Percentiles rank a stretch among this genome's conserved stretches.
Evolutionary conservation across 306 rosid genomes (phyloP).

Genomic region (Calophaca sinica): DNA sequence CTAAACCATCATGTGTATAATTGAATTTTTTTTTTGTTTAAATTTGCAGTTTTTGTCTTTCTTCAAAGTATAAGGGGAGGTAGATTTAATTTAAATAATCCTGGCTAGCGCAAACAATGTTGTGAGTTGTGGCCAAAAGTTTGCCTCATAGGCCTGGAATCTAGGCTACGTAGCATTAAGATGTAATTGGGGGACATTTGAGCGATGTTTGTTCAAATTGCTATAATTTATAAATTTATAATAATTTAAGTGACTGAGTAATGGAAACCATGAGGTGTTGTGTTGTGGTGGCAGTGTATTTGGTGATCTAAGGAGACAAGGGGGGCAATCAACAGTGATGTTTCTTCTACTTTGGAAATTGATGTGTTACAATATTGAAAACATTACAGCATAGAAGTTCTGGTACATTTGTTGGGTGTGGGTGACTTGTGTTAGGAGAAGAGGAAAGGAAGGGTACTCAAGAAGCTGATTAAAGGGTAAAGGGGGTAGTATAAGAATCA

Average conservation of each 20-base stretch:
- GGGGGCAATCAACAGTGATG: constrained; percentile 49
- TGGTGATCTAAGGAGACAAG: constrained; percentile 51
- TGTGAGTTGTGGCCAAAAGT: constrained; percentile 43
- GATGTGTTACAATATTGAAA: constrained; percentile 48
- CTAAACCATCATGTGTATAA: constrained; percentile 34
- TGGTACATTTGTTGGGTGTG: constrained; percentile 25
- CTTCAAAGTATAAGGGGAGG: constrained; percentile 38
- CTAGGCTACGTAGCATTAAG: constrained; percentile 47
- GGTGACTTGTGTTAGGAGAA: constrained; percentile 42
- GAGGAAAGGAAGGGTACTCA: constrained; percentile 8
- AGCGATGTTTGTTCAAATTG: constrained; percentile 37
- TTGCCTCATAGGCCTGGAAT: constrained; percentile 45
- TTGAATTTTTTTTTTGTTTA: constrained; percentile 30
- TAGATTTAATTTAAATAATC: constrained; percentile 32
- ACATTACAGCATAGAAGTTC: constrained; percentile 47
- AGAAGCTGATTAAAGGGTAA: constrained; percentile 4
- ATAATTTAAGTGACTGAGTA: constrained; percentile 34
- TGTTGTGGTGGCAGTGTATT: constrained; percentile 45
- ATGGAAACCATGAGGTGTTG: constrained; percentile 43
- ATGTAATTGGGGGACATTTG: constrained; percentile 39
- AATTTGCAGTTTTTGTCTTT: constrained; percentile 37
- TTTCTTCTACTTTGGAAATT: constrained; percentile 57
- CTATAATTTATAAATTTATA: constrained; percentile 15
- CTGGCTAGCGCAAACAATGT: constrained; percentile 35
- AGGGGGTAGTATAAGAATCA: constrained; percentile 40